Percentiles rank a stretch among this genome's conserved stretches.
phyloP scores from a whole-genome alignment of 306 rosid species.

The Trifolium pratense region DNA sequence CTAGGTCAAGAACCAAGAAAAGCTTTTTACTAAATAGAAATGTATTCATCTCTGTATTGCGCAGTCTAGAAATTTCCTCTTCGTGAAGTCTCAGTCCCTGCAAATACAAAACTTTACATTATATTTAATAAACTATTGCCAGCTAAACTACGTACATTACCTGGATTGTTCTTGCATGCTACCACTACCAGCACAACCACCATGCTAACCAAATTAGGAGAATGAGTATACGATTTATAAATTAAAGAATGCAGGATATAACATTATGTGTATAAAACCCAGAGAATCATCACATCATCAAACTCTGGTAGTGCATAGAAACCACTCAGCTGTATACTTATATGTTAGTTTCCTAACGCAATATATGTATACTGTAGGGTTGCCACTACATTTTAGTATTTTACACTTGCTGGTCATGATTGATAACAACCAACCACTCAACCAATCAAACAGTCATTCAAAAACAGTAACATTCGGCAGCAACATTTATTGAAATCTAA shows the following conservation, averaged over 20 bases:
- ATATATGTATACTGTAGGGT: slow-evolving; percentile 4
- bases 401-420: slow-evolving; percentile 13
- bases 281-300: slow-evolving; percentile 14
- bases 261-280: slow-evolving; percentile 5
- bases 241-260: not conserved
- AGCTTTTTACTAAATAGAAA: slow-evolving; percentile 65
- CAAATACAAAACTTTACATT: slow-evolving; percentile 31
- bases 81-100: slow-evolving; percentile 83
- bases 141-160: not conserved
- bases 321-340: not conserved
- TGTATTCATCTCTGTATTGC: slow-evolving; percentile 67
- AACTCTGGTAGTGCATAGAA: slow-evolving; percentile 19
- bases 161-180: slow-evolving; percentile 5
- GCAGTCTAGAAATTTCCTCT: slow-evolving; percentile 74
- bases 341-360: slow-evolving; percentile 12
- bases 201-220: slow-evolving; percentile 23
- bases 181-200: slow-evolving; percentile 13
- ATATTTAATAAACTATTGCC: slow-evolving; percentile 12
- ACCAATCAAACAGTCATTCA: slow-evolving; percentile 15
- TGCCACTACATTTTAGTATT: slow-evolving; percentile 23
- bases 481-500: slow-evolving; percentile 27
- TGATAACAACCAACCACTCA: slow-evolving; percentile 27
- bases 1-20: slow-evolving; percentile 84
- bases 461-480: slow-evolving; percentile 1
- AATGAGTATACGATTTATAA: slow-evolving; percentile 7